Evolutionary conservation across 257 asterid species (phyloP).

Genomic region (Coffea eugenioides): DNA sequence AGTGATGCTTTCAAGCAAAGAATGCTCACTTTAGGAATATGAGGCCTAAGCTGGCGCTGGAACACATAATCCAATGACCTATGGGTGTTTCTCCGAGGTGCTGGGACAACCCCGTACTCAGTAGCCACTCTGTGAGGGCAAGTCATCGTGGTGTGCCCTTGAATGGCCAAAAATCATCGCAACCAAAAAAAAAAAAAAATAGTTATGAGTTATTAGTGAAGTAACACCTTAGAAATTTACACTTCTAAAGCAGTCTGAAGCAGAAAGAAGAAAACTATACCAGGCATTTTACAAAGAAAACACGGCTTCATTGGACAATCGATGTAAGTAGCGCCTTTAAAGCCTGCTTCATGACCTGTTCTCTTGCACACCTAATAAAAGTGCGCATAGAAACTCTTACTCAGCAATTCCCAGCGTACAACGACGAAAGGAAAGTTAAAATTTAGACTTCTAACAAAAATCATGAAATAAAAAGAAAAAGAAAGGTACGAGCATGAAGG

Average conservation of each 20-base stretch:
- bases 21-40: slow-evolving; percentile 40
- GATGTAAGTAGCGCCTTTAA: slow-evolving; percentile 89
- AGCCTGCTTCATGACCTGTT: slow-evolving; percentile 97
- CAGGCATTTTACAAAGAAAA: slow-evolving; percentile 96
- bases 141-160: slow-evolving; percentile 87
- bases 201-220: too few species aligned
- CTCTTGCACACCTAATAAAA: slow-evolving; percentile 75
- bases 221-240: not conserved
- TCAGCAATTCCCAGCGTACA: too few species aligned
- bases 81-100: slow-evolving; percentile 52
- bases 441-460: too few species aligned
- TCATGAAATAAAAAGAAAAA: too few species aligned
- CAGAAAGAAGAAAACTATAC: slow-evolving; percentile 28
- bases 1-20: too few species aligned
- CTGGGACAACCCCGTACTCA: slow-evolving; percentile 77
- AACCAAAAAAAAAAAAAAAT: not conserved
- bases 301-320: slow-evolving; percentile 99
- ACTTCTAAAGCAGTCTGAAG: not conserved
- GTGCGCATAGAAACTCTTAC: too few species aligned
- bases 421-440: too few species aligned
- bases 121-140: slow-evolving; percentile 93
- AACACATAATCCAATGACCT: slow-evolving; percentile 71
- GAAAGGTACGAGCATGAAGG: too few species aligned
- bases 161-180: slow-evolving; percentile 22
- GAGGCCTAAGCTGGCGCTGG: slow-evolving; percentile 69